Conservation (phyloP, 306 rosid species). For the Erythrophleum fordii region DNA sequence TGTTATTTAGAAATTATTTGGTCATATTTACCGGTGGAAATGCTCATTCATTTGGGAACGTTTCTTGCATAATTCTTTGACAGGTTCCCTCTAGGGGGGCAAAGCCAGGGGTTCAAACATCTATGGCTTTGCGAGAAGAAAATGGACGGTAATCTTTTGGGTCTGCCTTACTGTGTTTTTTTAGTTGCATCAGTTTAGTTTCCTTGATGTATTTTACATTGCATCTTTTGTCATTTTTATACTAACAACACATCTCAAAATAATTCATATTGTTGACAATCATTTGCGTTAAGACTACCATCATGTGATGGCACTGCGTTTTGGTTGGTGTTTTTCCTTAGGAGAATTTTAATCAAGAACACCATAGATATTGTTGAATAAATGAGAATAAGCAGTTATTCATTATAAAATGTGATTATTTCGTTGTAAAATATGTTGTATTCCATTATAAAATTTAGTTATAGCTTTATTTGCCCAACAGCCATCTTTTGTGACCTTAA, state of each 20-base stretch:
- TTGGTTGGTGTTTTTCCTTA: not conserved
- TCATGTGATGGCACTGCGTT: not conserved
- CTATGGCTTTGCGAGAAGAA: constrained; percentile 48
- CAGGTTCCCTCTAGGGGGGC: constrained; percentile 59
- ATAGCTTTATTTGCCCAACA: not conserved
- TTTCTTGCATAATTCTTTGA: constrained; percentile 20
- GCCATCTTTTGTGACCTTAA: not conserved
- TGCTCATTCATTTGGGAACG: not conserved
- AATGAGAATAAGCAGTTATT: not conserved
- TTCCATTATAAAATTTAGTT: not conserved
- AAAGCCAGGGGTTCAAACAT: constrained; percentile 52
- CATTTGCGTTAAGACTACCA: not conserved
- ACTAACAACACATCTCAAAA: not conserved
- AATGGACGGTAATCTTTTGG: constrained; percentile 59
- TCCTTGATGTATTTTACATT: not conserved
- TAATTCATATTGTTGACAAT: not conserved
- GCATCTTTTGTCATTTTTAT: not conserved
- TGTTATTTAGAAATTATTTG: not conserved
- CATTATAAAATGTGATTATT: not conserved
- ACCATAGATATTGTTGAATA: not conserved
- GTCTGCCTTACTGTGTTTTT: constrained; percentile 21
- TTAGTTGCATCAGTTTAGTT: not conserved
- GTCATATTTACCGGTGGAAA: not conserved
- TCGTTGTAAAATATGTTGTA: not conserved
- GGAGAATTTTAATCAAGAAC: not conserved